Percentiles rank a stretch among this genome's conserved stretches.
Evolutionary conservation across 139 green algal species (phyloP).

Genomic region (Penium margaritaceum): DNA sequence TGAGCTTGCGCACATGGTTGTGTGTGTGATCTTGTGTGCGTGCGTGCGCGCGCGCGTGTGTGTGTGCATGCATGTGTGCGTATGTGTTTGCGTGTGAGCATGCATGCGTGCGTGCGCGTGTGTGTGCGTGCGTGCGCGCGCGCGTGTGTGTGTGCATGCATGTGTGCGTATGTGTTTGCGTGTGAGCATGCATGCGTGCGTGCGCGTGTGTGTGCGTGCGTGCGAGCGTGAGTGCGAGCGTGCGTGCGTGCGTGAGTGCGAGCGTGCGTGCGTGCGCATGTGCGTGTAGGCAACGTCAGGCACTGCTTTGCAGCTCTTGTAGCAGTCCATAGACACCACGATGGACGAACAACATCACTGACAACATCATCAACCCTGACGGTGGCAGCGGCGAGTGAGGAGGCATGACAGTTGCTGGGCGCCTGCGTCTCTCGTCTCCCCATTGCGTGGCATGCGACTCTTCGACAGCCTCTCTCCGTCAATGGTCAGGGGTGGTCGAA

Average conservation of each 20-base stretch:
- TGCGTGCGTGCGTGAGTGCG: neutral
- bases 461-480: too few relatives aligned
- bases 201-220: neutral
- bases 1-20: neutral
- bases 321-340: too few relatives aligned
- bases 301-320: too few relatives aligned
- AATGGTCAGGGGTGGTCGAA: too few relatives aligned
- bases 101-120: neutral
- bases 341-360: too few relatives aligned
- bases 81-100: neutral
- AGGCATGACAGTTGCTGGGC: too few relatives aligned
- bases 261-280: neutral
- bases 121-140: neutral
- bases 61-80: neutral
- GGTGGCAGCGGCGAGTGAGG: too few relatives aligned
- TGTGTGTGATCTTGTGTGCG: neutral
- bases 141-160: neutral
- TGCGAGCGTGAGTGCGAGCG: neutral
- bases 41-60: neutral
- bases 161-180: neutral
- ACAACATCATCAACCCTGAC: too few relatives aligned
- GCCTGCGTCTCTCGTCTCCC: too few relatives aligned
- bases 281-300: too few relatives aligned
- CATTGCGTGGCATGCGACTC: too few relatives aligned
- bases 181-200: neutral